Evolutionary conservation across 208 protist genomes (phyloP).

Genomic region (Balamuthia mandrillaris): DNA sequence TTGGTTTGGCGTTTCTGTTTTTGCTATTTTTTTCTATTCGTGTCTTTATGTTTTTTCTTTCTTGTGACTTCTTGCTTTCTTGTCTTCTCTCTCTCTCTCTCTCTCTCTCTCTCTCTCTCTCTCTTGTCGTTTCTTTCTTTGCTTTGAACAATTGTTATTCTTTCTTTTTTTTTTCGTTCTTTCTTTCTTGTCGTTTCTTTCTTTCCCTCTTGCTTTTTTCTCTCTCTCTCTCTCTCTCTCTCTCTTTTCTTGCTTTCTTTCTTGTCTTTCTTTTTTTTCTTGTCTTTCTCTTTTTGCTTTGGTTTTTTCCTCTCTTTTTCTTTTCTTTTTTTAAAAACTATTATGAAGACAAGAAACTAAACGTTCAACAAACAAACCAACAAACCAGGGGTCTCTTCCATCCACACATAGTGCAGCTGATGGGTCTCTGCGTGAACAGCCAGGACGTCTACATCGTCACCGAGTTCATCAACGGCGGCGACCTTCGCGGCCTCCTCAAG

Average conservation of each 20-base stretch:
- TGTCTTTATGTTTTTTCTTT: not conserved
- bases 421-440: slow-evolving; percentile 17
- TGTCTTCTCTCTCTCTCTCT: not conserved
- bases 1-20: not conserved
- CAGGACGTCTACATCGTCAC: slow-evolving; percentile 24
- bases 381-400: slow-evolving; percentile 22
- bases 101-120: too few relatives aligned
- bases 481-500: slow-evolving; percentile 29
- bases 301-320: not conserved
- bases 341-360: too few relatives aligned
- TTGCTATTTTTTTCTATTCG: not conserved
- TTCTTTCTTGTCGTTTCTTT: not conserved
- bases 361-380: too few relatives aligned
- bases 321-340: not conserved
- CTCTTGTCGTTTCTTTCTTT: not conserved
- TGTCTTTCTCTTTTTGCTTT: not conserved
- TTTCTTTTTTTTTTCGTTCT: not conserved
- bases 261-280: not conserved
- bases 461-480: slow-evolving; percentile 7
- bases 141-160: not conserved
- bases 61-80: not conserved
- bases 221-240: not conserved
- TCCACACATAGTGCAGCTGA: slow-evolving; percentile 35
- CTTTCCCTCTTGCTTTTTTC: not conserved
- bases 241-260: not conserved